Base-by-base conservation (phyloP, 345 rosid species). In the Punica granatum region DNA sequence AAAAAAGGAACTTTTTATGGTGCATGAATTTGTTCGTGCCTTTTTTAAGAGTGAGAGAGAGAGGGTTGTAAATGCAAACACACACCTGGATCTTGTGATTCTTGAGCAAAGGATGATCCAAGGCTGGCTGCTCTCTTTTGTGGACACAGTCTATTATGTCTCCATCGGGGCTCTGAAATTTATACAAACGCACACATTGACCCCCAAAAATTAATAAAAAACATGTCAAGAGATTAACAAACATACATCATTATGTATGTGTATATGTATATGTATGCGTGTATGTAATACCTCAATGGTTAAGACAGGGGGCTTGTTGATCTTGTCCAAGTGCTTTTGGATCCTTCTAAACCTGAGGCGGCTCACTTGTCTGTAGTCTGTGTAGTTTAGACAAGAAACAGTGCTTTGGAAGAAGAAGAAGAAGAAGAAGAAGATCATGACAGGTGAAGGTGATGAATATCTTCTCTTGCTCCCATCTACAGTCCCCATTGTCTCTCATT, bases 31-130 rank as follows among this genome's bases (percentile, higher is more conserved):
- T 37, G 41, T 5, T 37, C 11, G 41, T 37, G 5, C 6, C 6
- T 37, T 37, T 5, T 5, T 11, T 37, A 37, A 37, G 5, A 37
- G 11, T 37, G 11, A 37, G 5, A 10, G 30, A 5, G 58, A 8
- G 28, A 25, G 30, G n/a, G 30, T 2, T 51, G 12, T 51, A 25
- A 37, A 37, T 37, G 11, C 11, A 37, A 37, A 37, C 41, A 37
- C 19, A 35, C 58, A 95, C 99, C 96, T 90, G 97, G 79, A 92
- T 95, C 91, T 88, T 92, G 84, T 95, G 99, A 76, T 86, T 85
- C 80, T 84, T 86, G 31, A 92, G 80, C 67, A 84, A 88, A 34
- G 99, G 99, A 65, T 95, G 99, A 79, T 95, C 98, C 74, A 95
- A 79, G 78, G 92, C 96, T 65, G 98, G 98, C 60, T 95, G 99